These are phyloP conservation scores for Dioscorea zingiberensis DNA, from an alignment of 106 monocot species.

Conservation along the genomic window DNA sequence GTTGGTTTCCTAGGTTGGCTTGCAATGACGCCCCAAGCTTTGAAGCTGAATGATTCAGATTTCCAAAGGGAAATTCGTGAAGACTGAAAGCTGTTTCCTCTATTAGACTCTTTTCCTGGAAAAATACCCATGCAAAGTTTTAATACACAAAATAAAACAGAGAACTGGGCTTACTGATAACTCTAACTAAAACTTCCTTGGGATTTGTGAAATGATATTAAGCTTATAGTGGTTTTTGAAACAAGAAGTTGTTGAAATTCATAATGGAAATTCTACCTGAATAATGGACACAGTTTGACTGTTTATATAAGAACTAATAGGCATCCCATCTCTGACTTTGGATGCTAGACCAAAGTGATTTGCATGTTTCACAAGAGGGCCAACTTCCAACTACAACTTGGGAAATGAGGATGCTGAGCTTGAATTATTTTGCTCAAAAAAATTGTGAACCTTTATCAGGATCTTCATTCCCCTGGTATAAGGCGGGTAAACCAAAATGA, in stretches of 20 bases:
- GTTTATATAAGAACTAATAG: constrained; percentile 6
- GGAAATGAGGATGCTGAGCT: constrained; percentile 18
- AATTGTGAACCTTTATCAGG: constrained; percentile 25
- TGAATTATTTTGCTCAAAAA: constrained; percentile 24
- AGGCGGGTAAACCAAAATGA: not conserved
- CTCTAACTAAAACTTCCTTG: no score
- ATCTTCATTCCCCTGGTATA: constrained; percentile 33
- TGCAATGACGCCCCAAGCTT: constrained; percentile 7
- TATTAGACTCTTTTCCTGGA: constrained; percentile 23
- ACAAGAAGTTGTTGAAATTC: not conserved
- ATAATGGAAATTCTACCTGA: constrained; percentile 1
- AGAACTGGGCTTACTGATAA: no score
- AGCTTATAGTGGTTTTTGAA: no score
- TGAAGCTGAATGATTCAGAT: constrained; percentile 2
- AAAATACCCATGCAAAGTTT: constrained; percentile 5
- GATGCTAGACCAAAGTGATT: constrained; percentile 10
- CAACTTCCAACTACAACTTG: constrained; percentile 7
- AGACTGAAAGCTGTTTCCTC: constrained; percentile 18
- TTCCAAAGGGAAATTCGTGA: constrained; percentile 11
- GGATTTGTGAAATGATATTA: no score
- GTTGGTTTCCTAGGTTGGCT: constrained; percentile 16
- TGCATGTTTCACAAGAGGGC: constrained; percentile 13
- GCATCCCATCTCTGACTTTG: constrained; percentile 7
- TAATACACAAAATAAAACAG: not conserved
- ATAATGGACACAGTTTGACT: not conserved